phyloP scores from a whole-genome alignment of 2,329 filamentous ascomycete species.

The Sclerotinia borealis region DNA sequence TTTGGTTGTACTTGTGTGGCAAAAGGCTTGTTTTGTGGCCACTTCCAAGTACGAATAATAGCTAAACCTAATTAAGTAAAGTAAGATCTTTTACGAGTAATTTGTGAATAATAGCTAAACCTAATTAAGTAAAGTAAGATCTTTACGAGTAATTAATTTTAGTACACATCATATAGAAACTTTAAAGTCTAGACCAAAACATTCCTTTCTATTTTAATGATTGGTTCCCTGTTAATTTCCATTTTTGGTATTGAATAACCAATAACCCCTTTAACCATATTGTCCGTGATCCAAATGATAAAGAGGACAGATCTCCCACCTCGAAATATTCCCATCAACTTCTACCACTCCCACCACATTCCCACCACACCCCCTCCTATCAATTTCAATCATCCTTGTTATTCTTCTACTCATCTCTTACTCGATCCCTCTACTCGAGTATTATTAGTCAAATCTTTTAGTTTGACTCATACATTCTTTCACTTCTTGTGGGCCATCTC shows the following conservation, averaged over 20 bases:
- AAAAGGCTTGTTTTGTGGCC: no score
- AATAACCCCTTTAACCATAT: conserved; percentile 6
- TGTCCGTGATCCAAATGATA: conserved; percentile 14
- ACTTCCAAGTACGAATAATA: no score
- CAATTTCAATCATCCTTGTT: background rate
- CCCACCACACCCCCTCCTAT: background rate
- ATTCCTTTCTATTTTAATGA: no score
- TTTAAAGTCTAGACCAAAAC: no score
- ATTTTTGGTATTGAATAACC: background rate
- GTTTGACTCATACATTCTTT: conserved; percentile 8
- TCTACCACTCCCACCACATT: background rate
- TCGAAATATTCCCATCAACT: background rate
- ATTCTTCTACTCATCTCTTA: background rate
- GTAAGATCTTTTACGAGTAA: no score
- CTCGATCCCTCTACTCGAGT: background rate
- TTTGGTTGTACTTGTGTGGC: no score
- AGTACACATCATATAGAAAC: no score
- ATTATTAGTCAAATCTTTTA: background rate
- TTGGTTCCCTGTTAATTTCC: background rate
- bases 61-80: no score
- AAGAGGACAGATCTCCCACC: conserved; percentile 15
- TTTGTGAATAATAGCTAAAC: no score
- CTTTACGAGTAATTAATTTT: background rate
- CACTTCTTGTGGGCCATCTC: background rate
- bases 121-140: no score